Evolutionary conservation across 2,329 filamentous ascomycete genomes (phyloP).

Genomic region (Coniochaeta sp.): DNA sequence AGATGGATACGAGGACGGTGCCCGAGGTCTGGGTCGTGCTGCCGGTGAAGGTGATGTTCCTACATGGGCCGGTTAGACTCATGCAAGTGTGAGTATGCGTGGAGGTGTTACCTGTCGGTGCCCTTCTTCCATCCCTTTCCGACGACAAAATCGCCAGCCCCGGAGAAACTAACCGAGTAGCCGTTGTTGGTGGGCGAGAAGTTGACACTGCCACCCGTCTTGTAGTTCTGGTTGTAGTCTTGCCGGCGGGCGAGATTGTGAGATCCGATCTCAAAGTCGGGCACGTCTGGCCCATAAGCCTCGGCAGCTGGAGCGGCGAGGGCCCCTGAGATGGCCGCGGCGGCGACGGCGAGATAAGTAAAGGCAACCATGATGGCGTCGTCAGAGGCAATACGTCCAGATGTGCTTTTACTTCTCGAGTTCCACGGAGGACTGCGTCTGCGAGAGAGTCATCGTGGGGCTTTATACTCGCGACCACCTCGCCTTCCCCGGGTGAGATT

Average conservation of each 20-base stretch:
- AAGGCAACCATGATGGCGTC: slow-evolving; percentile 16
- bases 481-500: neutral
- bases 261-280: slow-evolving; percentile 18
- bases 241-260: slow-evolving; percentile 18
- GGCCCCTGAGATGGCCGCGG: slow-evolving; percentile 14
- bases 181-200: slow-evolving; percentile 18
- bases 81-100: neutral
- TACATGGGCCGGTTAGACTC: slow-evolving; percentile 2
- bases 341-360: slow-evolving; percentile 13
- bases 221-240: slow-evolving; percentile 35
- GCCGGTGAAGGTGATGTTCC: slow-evolving; percentile 21
- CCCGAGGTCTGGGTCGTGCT: slow-evolving; percentile 13
- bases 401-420: neutral
- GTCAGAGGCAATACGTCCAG: neutral
- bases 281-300: slow-evolving; percentile 8
- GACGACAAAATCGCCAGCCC: slow-evolving; percentile 44
- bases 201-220: slow-evolving; percentile 26
- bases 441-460: neutral
- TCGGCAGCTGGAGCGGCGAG: slow-evolving; percentile 14
- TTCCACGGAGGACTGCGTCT: neutral
- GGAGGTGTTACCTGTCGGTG: slow-evolving; percentile 32
- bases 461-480: slow-evolving; percentile 1
- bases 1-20: slow-evolving; percentile 25
- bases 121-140: slow-evolving; percentile 54
- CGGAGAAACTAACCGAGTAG: slow-evolving; percentile 36